These are phyloP conservation scores for Exophiala sideris DNA, from an alignment of 2,329 filamentous ascomycete genomes.

Conservation along the genomic window DNA sequence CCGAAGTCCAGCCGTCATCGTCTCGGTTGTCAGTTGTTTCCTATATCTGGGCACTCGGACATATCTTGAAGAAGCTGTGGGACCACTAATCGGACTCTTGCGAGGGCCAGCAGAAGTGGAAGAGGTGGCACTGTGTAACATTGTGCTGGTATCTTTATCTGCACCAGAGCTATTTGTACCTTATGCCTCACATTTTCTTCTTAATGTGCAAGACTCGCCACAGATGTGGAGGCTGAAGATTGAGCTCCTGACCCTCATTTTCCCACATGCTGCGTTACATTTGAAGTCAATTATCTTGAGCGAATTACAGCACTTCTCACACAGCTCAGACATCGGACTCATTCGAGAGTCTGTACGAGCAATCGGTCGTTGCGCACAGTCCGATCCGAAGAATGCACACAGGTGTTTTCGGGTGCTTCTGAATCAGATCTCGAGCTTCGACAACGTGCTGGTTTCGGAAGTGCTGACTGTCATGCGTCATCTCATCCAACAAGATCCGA, in stretches of 20 bases:
- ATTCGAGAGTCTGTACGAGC: slow-evolving; percentile 87
- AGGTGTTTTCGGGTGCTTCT: slow-evolving; percentile 80
- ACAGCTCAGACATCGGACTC: slow-evolving; percentile 68
- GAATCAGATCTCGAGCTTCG: slow-evolving; percentile 80
- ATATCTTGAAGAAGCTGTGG: slow-evolving; percentile 71
- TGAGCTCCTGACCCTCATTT: slow-evolving; percentile 85
- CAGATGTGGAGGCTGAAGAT: slow-evolving; percentile 89
- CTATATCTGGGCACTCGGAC: slow-evolving; percentile 76
- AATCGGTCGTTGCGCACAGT: slow-evolving; percentile 89
- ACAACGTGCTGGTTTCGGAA: slow-evolving; percentile 81
- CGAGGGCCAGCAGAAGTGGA: slow-evolving; percentile 83
- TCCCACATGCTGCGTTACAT: slow-evolving; percentile 72
- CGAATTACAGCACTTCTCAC: slow-evolving; percentile 90
- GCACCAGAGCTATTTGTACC: slow-evolving; percentile 78
- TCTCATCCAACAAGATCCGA: slow-evolving; percentile 85
- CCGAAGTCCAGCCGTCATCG: slow-evolving; percentile 86
- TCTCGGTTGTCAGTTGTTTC: slow-evolving; percentile 82
- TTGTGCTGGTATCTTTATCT: slow-evolving; percentile 82
- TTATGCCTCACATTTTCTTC: slow-evolving; percentile 84
- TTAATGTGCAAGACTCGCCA: slow-evolving; percentile 73
- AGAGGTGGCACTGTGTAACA: slow-evolving; percentile 86
- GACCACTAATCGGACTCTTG: slow-evolving; percentile 80
- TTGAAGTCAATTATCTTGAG: slow-evolving; percentile 83
- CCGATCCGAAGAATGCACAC: slow-evolving; percentile 56
- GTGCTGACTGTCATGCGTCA: slow-evolving; percentile 93